Percentiles rank a stretch among this genome's conserved stretches.
phyloP scores from a whole-genome alignment of 768 basidiomycete species.

The Mycena belliarum region DNA sequence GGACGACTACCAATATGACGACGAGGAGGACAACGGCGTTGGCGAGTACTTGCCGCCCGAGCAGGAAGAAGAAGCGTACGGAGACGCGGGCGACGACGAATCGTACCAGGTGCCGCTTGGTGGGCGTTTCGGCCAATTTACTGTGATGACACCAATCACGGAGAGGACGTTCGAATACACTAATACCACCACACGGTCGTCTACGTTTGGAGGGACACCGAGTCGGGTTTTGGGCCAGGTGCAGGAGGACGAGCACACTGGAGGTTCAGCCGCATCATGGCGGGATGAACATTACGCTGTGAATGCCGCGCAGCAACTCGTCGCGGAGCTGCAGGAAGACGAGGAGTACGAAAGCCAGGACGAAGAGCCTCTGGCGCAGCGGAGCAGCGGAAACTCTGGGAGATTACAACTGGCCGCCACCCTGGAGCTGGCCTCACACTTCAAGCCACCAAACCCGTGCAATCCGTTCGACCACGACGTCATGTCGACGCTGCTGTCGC shows the following conservation, averaged over 20 bases:
- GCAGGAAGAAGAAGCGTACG: conserved; percentile 23
- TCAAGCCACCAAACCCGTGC: conserved; percentile 84
- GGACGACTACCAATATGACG: conserved; percentile 33
- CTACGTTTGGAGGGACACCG: conserved; percentile 38
- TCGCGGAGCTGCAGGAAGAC: conserved; percentile 46
- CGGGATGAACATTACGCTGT: conserved; percentile 49
- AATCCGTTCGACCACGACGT: conserved; percentile 77
- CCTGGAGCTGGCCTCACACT: conserved; percentile 58
- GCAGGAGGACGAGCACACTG: conserved; percentile 25
- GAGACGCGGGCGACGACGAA: conserved; percentile 19
- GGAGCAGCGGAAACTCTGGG: conserved; percentile 51
- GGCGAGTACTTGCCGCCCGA: conserved; percentile 20
- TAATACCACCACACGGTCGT: conserved; percentile 55
- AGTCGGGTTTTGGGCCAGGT: conserved; percentile 32
- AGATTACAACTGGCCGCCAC: conserved; percentile 67
- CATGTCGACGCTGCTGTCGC: conserved; percentile 62
- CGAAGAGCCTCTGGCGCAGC: conserved; percentile 25
- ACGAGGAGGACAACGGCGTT: conserved; percentile 29
- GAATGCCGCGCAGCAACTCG: conserved; percentile 53
- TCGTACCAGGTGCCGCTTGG: conserved; percentile 55
- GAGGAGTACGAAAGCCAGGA: conserved; percentile 28
- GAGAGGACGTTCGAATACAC: conserved; percentile 89
- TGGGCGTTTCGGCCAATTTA: conserved; percentile 79
- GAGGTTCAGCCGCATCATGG: conserved; percentile 27
- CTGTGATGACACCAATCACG: conserved; percentile 97